Percentiles rank a stretch among this genome's conserved stretches.
Conservation (phyloP, 169 alveolate species). For the Eimeria acervulina region DNA sequence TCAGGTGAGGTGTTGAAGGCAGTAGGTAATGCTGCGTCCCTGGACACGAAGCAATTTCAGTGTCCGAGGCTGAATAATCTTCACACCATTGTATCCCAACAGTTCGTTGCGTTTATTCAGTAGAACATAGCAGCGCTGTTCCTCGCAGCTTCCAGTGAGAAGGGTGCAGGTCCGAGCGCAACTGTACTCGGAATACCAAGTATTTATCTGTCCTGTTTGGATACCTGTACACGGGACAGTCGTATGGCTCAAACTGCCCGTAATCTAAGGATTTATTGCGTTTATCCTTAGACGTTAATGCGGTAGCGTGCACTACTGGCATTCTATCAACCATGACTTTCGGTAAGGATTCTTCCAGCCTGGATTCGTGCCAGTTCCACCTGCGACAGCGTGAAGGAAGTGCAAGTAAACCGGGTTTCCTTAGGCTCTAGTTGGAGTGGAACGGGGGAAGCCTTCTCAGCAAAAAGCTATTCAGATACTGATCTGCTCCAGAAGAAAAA, state of each 20-base stretch:
- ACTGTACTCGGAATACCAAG: conserved; percentile 94
- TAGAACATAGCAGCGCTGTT: conserved; percentile 90
- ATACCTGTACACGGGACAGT: conserved; percentile 97
- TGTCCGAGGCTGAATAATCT: not conserved
- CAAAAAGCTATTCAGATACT: too few species aligned
- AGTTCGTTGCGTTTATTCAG: conserved; percentile 67
- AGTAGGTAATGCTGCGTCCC: not conserved
- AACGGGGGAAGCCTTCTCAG: too few species aligned
- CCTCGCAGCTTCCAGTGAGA: conserved; percentile 91
- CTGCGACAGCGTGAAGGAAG: conserved; percentile 76
- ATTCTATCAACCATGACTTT: conserved; percentile 82
- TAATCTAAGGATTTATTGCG: conserved; percentile 91
- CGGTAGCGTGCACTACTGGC: conserved; percentile 94
- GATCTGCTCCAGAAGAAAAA: too few species aligned
- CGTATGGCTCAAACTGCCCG: conserved; percentile 92
- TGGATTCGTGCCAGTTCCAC: conserved; percentile 95
- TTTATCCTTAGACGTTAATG: conserved; percentile 93
- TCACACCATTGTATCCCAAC: not conserved
- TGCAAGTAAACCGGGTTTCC: not conserved
- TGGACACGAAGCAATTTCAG: not conserved
- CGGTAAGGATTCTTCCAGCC: conserved; percentile 95
- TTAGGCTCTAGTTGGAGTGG: not conserved
- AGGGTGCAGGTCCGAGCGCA: conserved; percentile 92
- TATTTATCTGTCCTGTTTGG: conserved; percentile 96
- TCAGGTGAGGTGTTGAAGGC: not conserved